Evolutionary conservation across 2,329 filamentous ascomycete genomes (phyloP).

Genomic region (Xylariomycetidae sp.): DNA sequence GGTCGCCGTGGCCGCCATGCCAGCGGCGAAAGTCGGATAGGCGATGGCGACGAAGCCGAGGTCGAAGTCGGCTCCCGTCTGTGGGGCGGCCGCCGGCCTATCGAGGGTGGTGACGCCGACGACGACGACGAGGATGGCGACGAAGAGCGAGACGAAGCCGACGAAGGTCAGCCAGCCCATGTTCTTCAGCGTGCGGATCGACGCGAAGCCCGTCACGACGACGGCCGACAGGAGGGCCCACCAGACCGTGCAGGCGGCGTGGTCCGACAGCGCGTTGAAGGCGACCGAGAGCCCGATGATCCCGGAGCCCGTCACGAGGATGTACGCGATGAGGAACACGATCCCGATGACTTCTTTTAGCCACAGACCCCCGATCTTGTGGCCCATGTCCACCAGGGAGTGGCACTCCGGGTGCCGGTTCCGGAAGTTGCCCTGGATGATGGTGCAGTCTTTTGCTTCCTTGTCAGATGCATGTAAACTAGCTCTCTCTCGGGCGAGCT

Average conservation of each 20-base stretch:
- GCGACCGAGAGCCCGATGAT: conserved; percentile 56
- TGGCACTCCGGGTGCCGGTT: conserved; percentile 13
- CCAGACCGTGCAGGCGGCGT: conserved; percentile 55
- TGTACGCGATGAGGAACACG: conserved; percentile 53
- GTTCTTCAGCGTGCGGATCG: conserved; percentile 49
- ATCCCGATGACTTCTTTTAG: conserved; percentile 48
- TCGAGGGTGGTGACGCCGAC: conserved; percentile 52
- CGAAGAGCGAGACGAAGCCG: conserved; percentile 53
- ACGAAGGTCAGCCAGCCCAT: conserved; percentile 58
- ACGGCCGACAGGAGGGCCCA: conserved; percentile 49
- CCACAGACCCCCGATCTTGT: conserved; percentile 46
- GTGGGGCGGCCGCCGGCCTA: conserved; percentile 54
- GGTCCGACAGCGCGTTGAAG: conserved; percentile 54
- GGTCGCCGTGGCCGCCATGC: background rate
- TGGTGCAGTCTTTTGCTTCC: conserved; percentile 8
- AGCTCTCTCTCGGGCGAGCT: too few relatives aligned
- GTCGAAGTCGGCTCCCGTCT: conserved; percentile 52
- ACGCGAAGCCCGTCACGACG: conserved; percentile 41
- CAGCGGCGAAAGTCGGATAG: background rate
- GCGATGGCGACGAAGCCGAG: conserved; percentile 37
- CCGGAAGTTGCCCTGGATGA: background rate
- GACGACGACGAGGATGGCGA: conserved; percentile 52
- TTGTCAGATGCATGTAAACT: too few relatives aligned
- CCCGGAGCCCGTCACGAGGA: conserved; percentile 52
- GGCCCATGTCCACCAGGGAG: conserved; percentile 12